Base-by-base conservation (phyloP, 2,329 filamentous ascomycete species). In the Penicillium hordei region DNA sequence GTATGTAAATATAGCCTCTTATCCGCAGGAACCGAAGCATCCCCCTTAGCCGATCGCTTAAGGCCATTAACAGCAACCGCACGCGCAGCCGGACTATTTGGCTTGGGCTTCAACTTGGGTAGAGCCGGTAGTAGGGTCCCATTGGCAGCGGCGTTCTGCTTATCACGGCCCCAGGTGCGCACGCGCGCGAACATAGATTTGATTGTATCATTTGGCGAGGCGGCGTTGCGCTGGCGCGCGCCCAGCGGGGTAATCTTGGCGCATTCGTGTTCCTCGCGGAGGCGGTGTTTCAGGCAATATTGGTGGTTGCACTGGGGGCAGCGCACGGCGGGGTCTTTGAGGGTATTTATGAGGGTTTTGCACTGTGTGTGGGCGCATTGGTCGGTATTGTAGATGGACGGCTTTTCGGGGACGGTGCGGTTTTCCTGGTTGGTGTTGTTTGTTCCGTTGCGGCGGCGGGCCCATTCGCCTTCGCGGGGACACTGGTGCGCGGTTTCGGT, bases 1-100 rank as follows among this genome's bases (percentile, higher is more conserved):
- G 97, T 90, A 70, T 90, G 88, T 0, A 99, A 71, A 71, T 97
- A 97, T 1, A 99, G 78, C n/a, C 94, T 81, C 78, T 95, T 96
- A 63, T 96, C 91, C 0, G 81, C 74, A 0, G 91, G 81, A 0
- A 97, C 76, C 68, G 91, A 93, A 10, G 86, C 86, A 63, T 97
- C 93, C 1, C 95, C 95, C 77, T 96, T 97, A 2, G 94, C 93
- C 0, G 84, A 86, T 72, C 89, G 89, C 78, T 96, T 97, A 42
- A 99, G 79, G 10, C 83, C 85, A 62, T 91, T 91, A 7, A 93
- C 81, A 6, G 89, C 90, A 3, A 87, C 79, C 19, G 90, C 66
- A 2, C 88, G 83, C 48, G 87, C 85, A 0, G 89, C 83, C 0
- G 87, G 82, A 33, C 67, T 69, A 57, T 68, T 69, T 9, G 67